Evolutionary conservation across 2,329 filamentous ascomycete genomes (phyloP).

Genomic region (Trichoderma harzianum): DNA sequence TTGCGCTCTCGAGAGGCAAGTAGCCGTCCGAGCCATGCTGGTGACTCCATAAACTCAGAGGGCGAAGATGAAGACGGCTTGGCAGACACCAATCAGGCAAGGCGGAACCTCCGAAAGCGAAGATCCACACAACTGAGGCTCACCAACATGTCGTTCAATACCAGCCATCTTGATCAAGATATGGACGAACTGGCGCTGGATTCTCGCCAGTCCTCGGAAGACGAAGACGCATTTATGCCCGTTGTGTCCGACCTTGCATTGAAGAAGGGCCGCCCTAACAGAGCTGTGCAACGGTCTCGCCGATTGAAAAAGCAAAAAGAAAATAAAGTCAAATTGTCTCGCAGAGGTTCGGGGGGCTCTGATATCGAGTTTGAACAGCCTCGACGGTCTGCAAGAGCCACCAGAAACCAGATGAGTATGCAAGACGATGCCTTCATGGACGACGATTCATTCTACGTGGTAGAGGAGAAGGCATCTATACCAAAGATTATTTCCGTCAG

Average conservation of each 20-base stretch:
- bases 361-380: constrained; percentile 53
- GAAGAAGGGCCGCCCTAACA: constrained; percentile 25
- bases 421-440: constrained; percentile 54
- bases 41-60: constrained; percentile 2
- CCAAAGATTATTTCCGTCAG: constrained; percentile 62
- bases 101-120: constrained; percentile 27
- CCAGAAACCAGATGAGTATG: constrained; percentile 43
- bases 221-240: constrained; percentile 34
- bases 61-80: constrained; percentile 22
- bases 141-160: constrained; percentile 27
- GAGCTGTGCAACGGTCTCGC: constrained; percentile 23
- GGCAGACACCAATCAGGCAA: neutral
- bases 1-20: constrained; percentile 29
- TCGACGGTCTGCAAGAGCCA: constrained; percentile 49
- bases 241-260: constrained; percentile 37
- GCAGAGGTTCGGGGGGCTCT: constrained; percentile 34
- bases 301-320: constrained; percentile 22
- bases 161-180: constrained; percentile 24
- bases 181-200: constrained; percentile 35
- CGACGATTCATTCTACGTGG: constrained; percentile 53
- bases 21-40: constrained; percentile 8
- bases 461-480: constrained; percentile 44
- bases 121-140: constrained; percentile 26
- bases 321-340: neutral
- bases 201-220: constrained; percentile 27